Base-by-base conservation (phyloP, 2,329 filamentous ascomycete species). In the Ceratocystis colombiana region DNA sequence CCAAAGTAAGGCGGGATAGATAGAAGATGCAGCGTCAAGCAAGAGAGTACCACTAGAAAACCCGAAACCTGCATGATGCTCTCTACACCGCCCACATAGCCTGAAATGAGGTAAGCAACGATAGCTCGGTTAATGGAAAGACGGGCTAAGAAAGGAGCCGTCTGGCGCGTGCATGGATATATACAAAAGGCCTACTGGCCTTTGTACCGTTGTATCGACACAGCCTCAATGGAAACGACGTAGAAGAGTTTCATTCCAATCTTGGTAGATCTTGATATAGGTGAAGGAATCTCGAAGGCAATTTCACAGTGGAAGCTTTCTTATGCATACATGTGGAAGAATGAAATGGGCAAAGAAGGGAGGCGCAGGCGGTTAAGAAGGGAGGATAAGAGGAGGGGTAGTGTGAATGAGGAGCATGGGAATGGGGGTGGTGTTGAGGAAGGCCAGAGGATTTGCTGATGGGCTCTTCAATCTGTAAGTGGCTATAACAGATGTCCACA, bases 351-450 rank as follows among this genome's bases (percentile, higher is more conserved):
- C 15, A 10, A 17, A 33, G 53, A 59, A 17, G 28, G 15, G 28
- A 25, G 12, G 28, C 28, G 12, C 25, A 8, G 10, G 28, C 17
- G 28, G n/a, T 22, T 1, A 57, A 28, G 53, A 22, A 6, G 53
- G 10, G 25, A 33, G 28, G 17, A 17, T 30, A n/a, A n/a, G 53
- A 33, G 53, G 20, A 33, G 53, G 17, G 53, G 28, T 7, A 17
- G 28, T 12, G 22, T 25, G 20, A 33, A 30, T 12, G 28, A 10
- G 17, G 53, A 53, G 48, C 8, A 1, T 25, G 45, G 45, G n/a
- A 20, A 59, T n/a, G 53, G 53, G 53, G 7, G 33, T 59, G 53
- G 53, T 59, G 53, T 59, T 59, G 53, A 59, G 20, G 20, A 25
- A 15, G 48, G 48, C n/a, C 48, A 8, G 48, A 25, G 12, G 20